Conservation (phyloP, 164 flowering plant species). For the Stephania japonica region DNA sequence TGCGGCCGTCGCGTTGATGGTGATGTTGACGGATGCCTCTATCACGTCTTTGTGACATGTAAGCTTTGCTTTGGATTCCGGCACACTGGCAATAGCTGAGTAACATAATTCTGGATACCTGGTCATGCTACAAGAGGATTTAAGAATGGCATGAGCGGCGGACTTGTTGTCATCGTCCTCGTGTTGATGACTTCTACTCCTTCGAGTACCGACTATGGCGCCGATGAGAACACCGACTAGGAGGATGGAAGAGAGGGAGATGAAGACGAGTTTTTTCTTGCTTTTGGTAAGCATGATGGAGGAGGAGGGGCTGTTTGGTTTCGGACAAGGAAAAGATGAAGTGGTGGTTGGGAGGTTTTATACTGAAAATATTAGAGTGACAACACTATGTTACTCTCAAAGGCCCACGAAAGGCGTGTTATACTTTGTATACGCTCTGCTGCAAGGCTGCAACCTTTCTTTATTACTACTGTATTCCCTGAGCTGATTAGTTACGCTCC, state of each 20-base stretch:
- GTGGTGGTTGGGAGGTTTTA: background rate
- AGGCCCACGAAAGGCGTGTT: no score
- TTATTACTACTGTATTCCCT: no score
- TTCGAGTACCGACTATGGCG: slow-evolving; percentile 31
- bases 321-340: slow-evolving; percentile 3
- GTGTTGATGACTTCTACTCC: background rate
- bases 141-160: slow-evolving; percentile 43
- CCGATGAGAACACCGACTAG: slow-evolving; percentile 30
- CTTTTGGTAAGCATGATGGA: slow-evolving; percentile 21
- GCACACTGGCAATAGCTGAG: slow-evolving; percentile 37
- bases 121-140: slow-evolving; percentile 56
- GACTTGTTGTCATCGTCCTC: background rate
- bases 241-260: slow-evolving; percentile 32
- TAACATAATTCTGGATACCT: slow-evolving; percentile 61
- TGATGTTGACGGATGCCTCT: slow-evolving; percentile 43
- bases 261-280: slow-evolving; percentile 31
- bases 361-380: background rate
- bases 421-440: no score
- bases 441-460: no score
- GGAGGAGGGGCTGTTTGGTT: slow-evolving; percentile 18
- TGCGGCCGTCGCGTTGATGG: slow-evolving; percentile 34
- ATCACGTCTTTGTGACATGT: slow-evolving; percentile 53
- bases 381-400: no score
- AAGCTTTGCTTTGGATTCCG: slow-evolving; percentile 24
- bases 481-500: background rate